Conservation (phyloP, 2,329 filamentous ascomycete genomes). For the Neonectria coccinea region DNA sequence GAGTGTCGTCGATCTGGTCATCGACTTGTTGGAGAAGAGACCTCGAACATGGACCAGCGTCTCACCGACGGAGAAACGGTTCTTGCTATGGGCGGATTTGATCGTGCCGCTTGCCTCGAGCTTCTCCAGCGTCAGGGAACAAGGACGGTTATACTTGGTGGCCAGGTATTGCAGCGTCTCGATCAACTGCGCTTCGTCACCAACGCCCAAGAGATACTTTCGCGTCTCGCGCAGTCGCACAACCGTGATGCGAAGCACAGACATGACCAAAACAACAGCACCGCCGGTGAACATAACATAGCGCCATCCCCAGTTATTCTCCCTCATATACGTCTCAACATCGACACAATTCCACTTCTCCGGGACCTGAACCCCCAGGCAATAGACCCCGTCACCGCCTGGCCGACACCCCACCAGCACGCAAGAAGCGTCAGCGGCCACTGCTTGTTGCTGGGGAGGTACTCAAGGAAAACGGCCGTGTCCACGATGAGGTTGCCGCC, state of each 20-base stretch:
- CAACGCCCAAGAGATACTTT: conserved; percentile 60
- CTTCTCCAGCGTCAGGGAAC: conserved; percentile 57
- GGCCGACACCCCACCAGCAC: conserved; percentile 64
- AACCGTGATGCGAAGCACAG: conserved; percentile 58
- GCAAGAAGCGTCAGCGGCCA: conserved; percentile 61
- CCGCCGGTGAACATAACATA: conserved; percentile 61
- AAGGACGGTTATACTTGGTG: conserved; percentile 57
- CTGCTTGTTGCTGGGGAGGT: conserved; percentile 60
- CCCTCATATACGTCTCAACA: conserved; percentile 58
- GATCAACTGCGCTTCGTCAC: conserved; percentile 61
- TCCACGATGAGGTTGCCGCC: conserved; percentile 65
- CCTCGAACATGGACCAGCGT: conserved; percentile 68
- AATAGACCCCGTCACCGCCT: conserved; percentile 59
- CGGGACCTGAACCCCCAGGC: conserved; percentile 63
- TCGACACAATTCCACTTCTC: conserved; percentile 55
- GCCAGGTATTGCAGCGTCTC: conserved; percentile 61
- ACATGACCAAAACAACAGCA: conserved; percentile 58
- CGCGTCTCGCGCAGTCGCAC: conserved; percentile 62
- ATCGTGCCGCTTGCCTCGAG: conserved; percentile 61
- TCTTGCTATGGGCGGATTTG: conserved; percentile 51
- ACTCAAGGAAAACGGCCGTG: conserved; percentile 64
- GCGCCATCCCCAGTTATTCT: conserved; percentile 63
- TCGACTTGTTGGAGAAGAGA: conserved; percentile 71
- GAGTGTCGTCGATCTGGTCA: conserved; percentile 70
- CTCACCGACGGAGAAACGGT: conserved; percentile 48